phyloP scores from a whole-genome alignment of 2,329 filamentous ascomycete species.

The Graphiopsis chlorocephala region DNA sequence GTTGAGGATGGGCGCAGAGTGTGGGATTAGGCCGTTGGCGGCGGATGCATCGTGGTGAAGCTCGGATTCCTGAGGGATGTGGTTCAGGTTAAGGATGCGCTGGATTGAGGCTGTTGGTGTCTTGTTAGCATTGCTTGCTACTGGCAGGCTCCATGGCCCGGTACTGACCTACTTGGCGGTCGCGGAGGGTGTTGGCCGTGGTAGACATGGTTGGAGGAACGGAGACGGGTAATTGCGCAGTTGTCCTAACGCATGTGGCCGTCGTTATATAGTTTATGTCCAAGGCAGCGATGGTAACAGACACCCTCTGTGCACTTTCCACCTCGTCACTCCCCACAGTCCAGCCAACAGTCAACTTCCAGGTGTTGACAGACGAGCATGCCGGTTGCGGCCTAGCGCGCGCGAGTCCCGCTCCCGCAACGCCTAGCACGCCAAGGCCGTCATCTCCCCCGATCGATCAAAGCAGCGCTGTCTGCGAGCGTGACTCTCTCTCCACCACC shows the following conservation, averaged over 20 bases:
- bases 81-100: slow-evolving; percentile 93
- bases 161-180: slow-evolving; percentile 67
- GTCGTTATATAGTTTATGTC: not conserved
- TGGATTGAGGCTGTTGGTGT: slow-evolving; percentile 72
- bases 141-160: slow-evolving; percentile 16
- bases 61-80: slow-evolving; percentile 56
- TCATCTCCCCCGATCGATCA: not conserved
- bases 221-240: slow-evolving; percentile 20
- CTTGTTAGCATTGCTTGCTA: slow-evolving; percentile 11
- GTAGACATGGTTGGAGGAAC: slow-evolving; percentile 50
- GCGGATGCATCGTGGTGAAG: slow-evolving; percentile 62
- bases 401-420: not conserved
- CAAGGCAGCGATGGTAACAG: not conserved
- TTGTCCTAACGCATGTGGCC: slow-evolving; percentile 29
- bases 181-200: slow-evolving; percentile 59
- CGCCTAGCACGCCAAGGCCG: not conserved
- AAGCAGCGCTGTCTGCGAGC: slow-evolving; percentile 2
- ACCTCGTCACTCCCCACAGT: not conserved
- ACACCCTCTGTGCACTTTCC: not conserved
- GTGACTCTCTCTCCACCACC: slow-evolving; percentile 1
- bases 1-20: slow-evolving; percentile 76
- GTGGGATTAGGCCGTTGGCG: slow-evolving; percentile 61
- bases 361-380: not conserved
- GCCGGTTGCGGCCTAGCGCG: not conserved
- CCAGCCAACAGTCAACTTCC: not conserved